These are phyloP conservation scores for Hemisphaericaspora xylofermentans DNA, from an alignment of 1,139 yeast genomes.

Conservation along the genomic window DNA sequence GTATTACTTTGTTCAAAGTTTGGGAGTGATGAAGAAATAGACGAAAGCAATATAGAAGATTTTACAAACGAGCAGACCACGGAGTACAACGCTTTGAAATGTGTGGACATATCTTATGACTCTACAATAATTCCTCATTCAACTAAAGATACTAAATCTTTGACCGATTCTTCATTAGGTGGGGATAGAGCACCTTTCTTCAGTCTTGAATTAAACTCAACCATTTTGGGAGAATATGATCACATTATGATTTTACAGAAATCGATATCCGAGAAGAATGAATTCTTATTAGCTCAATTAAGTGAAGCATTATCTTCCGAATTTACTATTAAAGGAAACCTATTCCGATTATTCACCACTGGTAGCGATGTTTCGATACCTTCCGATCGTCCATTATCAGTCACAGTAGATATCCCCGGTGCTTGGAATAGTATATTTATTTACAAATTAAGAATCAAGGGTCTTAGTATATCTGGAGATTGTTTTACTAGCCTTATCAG, in stretches of 20 bases:
- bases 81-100: constrained; percentile 28
- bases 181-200: constrained; percentile 48
- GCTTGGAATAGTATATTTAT: constrained; percentile 66
- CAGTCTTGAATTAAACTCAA: constrained; percentile 39
- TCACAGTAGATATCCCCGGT: constrained; percentile 50
- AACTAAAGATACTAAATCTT: constrained; percentile 20
- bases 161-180: constrained; percentile 53
- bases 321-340: constrained; percentile 29
- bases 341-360: constrained; percentile 24
- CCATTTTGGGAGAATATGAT: constrained; percentile 41
- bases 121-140: constrained; percentile 49
- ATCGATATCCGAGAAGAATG: constrained; percentile 14
- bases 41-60: constrained; percentile 14
- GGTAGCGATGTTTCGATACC: constrained; percentile 41
- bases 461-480: constrained; percentile 13
- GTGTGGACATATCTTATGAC: constrained; percentile 41
- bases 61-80: constrained; percentile 22
- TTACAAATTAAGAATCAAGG: constrained; percentile 39
- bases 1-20: constrained; percentile 19
- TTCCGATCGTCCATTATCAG: constrained; percentile 43
- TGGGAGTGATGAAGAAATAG: background rate
- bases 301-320: constrained; percentile 22
- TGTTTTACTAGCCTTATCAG: constrained; percentile 55
- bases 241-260: constrained; percentile 45
- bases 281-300: constrained; percentile 39